These are phyloP conservation scores for Leucocoprinus leucothites DNA, from an alignment of 768 basidiomycete genomes.

Conservation along the genomic window DNA sequence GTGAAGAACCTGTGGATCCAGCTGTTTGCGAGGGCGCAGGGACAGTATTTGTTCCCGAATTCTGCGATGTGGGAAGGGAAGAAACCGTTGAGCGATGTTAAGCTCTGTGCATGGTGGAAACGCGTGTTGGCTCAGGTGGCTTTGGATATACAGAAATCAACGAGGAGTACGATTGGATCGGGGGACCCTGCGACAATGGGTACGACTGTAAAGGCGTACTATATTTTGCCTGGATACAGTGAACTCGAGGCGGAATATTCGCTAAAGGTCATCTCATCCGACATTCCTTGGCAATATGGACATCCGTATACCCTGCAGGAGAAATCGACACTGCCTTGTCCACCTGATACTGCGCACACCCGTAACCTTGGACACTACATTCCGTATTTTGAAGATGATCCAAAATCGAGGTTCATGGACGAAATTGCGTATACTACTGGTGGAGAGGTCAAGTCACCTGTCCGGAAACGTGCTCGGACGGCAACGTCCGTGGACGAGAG, in stretches of 20 bases:
- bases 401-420: constrained; percentile 90
- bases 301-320: constrained; percentile 66
- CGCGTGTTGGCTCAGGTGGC: constrained; percentile 61
- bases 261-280: constrained; percentile 37
- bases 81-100: constrained; percentile 69
- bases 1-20: constrained; percentile 72
- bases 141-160: constrained; percentile 28
- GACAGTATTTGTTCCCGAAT: constrained; percentile 93
- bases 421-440: constrained; percentile 79
- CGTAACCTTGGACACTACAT: constrained; percentile 69
- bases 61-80: constrained; percentile 70
- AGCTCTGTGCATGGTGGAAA: constrained; percentile 94
- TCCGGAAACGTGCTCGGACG: constrained; percentile 53
- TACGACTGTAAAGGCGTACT: constrained; percentile 35
- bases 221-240: constrained; percentile 68
- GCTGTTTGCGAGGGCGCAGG: constrained; percentile 86
- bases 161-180: constrained; percentile 7
- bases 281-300: constrained; percentile 63
- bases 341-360: constrained; percentile 20
- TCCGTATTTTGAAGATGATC: constrained; percentile 95
- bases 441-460: constrained; percentile 58
- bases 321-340: constrained; percentile 46
- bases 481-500: constrained; percentile 23
- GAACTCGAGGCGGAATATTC: constrained; percentile 64
- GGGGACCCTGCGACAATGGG: background rate